Conservation (phyloP, 805 yeast genomes). For the Saccharomycopsis synnaedendra region DNA sequence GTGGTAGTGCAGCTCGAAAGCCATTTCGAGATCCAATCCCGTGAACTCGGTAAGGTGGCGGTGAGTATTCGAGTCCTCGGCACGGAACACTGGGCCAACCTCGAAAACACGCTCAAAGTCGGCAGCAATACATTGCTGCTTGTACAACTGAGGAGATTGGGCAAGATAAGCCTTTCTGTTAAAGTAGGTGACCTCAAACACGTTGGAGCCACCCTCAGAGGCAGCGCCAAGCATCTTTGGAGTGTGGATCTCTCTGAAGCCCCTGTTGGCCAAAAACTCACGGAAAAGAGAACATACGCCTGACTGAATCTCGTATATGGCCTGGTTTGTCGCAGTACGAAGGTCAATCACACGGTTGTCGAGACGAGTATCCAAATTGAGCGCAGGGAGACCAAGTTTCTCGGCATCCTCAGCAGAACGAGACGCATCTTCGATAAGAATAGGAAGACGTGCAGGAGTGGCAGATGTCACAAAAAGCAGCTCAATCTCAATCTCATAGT, state of each 20-base stretch:
- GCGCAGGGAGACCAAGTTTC: constrained; percentile 83
- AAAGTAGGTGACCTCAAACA: constrained; percentile 87
- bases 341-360: constrained; percentile 93
- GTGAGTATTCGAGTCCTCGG: constrained; percentile 97
- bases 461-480: constrained; percentile 70
- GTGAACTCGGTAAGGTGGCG: constrained; percentile 99
- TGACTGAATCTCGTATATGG: constrained; percentile 87
- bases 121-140: constrained; percentile 92
- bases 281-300: constrained; percentile 84
- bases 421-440: constrained; percentile 91
- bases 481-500: constrained; percentile 70
- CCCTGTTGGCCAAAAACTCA: constrained; percentile 60
- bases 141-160: constrained; percentile 96
- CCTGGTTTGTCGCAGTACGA: constrained; percentile 95
- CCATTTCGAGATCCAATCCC: constrained; percentile 96
- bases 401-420: constrained; percentile 93
- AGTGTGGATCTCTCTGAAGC: constrained; percentile 87
- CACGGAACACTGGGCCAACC: constrained; percentile 96
- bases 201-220: constrained; percentile 97
- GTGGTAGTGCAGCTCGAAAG: constrained; percentile 95
- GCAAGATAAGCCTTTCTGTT: constrained; percentile 90
- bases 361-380: constrained; percentile 90
- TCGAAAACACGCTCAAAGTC: constrained; percentile 96
- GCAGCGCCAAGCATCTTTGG: constrained; percentile 94
- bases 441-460: constrained; percentile 88